phyloP scores from a whole-genome alignment of 441 rosid species.

The Corymbia calophylla region DNA sequence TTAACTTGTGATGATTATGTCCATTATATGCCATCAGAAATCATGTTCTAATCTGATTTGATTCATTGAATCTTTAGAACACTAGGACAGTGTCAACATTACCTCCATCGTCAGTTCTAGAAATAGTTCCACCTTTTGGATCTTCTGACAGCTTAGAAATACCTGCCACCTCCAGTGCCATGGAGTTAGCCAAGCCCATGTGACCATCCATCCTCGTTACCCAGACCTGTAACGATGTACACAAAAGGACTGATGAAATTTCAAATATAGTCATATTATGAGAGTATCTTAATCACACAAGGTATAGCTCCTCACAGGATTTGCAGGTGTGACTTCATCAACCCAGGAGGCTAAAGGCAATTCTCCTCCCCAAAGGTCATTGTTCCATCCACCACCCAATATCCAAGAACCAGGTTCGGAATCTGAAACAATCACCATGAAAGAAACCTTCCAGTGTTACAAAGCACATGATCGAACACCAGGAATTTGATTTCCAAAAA shows the following conservation, averaged over 20 bases:
- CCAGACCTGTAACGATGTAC: constrained; percentile 50
- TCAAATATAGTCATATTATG: neutral
- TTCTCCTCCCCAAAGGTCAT: constrained; percentile 94
- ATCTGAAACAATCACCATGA: constrained; percentile 22
- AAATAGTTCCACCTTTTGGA: constrained; percentile 72
- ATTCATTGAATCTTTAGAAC: neutral
- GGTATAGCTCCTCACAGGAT: constrained; percentile 52
- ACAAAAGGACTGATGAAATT: neutral
- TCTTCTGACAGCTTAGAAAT: constrained; percentile 44
- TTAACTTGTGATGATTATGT: neutral
- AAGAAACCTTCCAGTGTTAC: neutral
- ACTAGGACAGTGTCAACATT: neutral
- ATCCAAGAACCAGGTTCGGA: constrained; percentile 67
- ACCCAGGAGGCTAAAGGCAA: constrained; percentile 74
- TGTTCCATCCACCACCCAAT: constrained; percentile 94
- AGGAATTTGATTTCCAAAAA: neutral
- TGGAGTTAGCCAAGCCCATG: constrained; percentile 83
- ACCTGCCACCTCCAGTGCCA: constrained; percentile 61
- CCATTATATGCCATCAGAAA: neutral
- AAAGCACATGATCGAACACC: neutral
- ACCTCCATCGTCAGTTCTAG: constrained; percentile 61
- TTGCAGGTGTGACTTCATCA: constrained; percentile 56
- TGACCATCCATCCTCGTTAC: constrained; percentile 88
- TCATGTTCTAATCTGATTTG: neutral
- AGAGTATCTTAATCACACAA: neutral